Evolutionary conservation across 2,329 filamentous ascomycete genomes (phyloP), one percentile per base, ranked within the genome.

Genomic region (Xylaria sp.): DNA sequence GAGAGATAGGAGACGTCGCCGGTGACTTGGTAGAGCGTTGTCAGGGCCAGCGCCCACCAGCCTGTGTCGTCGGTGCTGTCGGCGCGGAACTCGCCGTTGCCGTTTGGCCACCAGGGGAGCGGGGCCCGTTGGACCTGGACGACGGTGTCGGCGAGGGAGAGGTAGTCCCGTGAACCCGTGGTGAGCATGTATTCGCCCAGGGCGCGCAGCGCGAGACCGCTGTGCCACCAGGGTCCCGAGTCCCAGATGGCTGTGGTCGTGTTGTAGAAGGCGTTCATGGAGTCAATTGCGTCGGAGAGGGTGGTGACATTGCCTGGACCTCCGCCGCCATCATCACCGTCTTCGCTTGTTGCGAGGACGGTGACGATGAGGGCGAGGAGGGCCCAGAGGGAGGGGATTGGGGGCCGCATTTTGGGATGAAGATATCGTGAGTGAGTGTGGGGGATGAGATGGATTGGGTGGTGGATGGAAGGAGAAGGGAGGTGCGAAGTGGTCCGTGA

Each of bases 1-100:
- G 77, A 67, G 9, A 82, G 75, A 62, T 80, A 82, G 42, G 72
- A 75, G 0, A 60, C 37, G 19, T 81, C 70, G 1, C 72, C 69
- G 0, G 79, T 82, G 11, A 79, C 69, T 66, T 81, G 76, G 65
- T 77, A 82, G 2, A 78, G 70, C 19, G 76, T 73, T 18, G 80
- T 76, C 75, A 79, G 76, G 5, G 76, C 80, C 59, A 81, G 72
- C 5, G 75, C 79, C 80, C 80, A 82, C 80, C 80, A 82, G 13
- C 78, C 74, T 63, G 78, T 77, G 63, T 82, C 80, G 35, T 70
- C 70, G n/a, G 75, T 76, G 55, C 71, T 73, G 55, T 75, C 73
- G 16, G 71, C 74, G 46, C 74, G 73, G 63, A 77, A 77, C 46
- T 72, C 65, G 18, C 75, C 75, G 11, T 64, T 69, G 13, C 74